Evolutionary conservation across 2,329 filamentous ascomycete species (phyloP).

Genomic region (Scedosporium minutisporum): DNA sequence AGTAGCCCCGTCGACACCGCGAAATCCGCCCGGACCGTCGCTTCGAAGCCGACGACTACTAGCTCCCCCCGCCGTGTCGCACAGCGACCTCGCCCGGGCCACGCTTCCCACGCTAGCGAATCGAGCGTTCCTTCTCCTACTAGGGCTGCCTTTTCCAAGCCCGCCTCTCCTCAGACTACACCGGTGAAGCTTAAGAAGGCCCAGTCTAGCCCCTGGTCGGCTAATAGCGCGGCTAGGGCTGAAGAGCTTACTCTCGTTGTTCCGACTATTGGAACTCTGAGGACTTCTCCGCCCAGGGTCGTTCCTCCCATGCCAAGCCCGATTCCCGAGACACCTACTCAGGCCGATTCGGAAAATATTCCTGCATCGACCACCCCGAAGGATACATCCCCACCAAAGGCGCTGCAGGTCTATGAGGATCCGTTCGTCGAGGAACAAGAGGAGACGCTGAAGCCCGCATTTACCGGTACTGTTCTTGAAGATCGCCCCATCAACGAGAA

Average conservation of each 20-base stretch:
- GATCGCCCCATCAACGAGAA: constrained; percentile 53
- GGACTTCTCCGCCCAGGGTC: constrained; percentile 14
- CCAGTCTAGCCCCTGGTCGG: constrained; percentile 13
- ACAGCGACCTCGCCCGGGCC: constrained; percentile 35
- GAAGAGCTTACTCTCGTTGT: constrained; percentile 42
- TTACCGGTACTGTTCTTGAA: constrained; percentile 44
- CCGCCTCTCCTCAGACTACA: constrained; percentile 31
- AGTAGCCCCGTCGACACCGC: neutral
- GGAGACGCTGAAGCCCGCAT: constrained; percentile 32
- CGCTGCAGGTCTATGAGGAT: constrained; percentile 46
- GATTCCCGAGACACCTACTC: constrained; percentile 1
- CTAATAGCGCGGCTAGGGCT: constrained; percentile 22
- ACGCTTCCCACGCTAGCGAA: constrained; percentile 40
- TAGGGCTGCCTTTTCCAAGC: constrained; percentile 14
- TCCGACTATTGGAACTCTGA: constrained; percentile 32
- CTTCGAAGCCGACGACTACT: neutral
- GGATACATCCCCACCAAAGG: neutral
- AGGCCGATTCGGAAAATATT: neutral
- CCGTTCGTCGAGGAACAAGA: constrained; percentile 43
- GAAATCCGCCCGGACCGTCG: constrained; percentile 3
- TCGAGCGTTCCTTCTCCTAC: constrained; percentile 38
- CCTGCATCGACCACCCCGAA: neutral
- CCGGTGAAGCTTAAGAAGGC: constrained; percentile 28
- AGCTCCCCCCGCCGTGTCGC: constrained; percentile 42
- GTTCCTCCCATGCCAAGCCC: constrained; percentile 15